A percentile compares a stretch with the other conserved stretches of the same genome.
Conservation (phyloP, 2,329 filamentous ascomycete species). For the Conoideocrella luteorostrata region DNA sequence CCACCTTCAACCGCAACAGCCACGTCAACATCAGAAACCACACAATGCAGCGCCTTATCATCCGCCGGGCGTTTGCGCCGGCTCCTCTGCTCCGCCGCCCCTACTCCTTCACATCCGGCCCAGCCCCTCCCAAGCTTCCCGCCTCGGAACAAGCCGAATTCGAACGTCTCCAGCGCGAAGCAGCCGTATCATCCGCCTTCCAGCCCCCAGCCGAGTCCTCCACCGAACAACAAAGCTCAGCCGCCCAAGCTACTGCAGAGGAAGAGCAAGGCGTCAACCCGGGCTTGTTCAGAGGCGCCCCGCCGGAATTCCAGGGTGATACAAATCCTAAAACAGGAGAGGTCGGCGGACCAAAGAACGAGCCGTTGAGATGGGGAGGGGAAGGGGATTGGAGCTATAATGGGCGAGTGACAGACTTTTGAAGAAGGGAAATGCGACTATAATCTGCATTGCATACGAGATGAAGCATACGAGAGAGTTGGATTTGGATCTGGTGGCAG, state of each 20-base stretch:
- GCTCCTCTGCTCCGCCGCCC: constrained; percentile 17
- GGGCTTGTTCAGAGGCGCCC: constrained; percentile 65
- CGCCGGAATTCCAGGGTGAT: constrained; percentile 90
- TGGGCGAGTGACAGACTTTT: constrained; percentile 89
- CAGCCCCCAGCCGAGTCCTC: constrained; percentile 17
- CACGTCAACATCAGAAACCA: background rate
- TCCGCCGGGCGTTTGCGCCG: too few relatives aligned
- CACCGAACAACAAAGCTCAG: background rate
- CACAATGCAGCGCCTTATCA: constrained; percentile 3
- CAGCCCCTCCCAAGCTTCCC: constrained; percentile 79
- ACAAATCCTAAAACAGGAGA: constrained; percentile 90
- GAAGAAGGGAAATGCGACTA: constrained; percentile 10
- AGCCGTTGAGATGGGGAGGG: constrained; percentile 82
- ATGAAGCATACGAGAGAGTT: background rate
- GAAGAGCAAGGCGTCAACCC: constrained; percentile 36
- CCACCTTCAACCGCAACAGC: too few relatives aligned
- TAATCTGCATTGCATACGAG: too few relatives aligned
- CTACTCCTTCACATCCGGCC: constrained; percentile 43
- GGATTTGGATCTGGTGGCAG: too few relatives aligned
- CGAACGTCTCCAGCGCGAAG: constrained; percentile 70
- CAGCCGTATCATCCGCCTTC: constrained; percentile 39
- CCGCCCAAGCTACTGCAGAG: constrained; percentile 10
- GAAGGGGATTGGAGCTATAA: constrained; percentile 85
- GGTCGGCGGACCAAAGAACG: constrained; percentile 94
- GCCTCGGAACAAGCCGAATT: constrained; percentile 86